Percentiles rank a stretch among this genome's conserved stretches.
phyloP scores from a whole-genome alignment of 192 early-diverging fungal genomes.

The Bifiguratus adelaidae region DNA sequence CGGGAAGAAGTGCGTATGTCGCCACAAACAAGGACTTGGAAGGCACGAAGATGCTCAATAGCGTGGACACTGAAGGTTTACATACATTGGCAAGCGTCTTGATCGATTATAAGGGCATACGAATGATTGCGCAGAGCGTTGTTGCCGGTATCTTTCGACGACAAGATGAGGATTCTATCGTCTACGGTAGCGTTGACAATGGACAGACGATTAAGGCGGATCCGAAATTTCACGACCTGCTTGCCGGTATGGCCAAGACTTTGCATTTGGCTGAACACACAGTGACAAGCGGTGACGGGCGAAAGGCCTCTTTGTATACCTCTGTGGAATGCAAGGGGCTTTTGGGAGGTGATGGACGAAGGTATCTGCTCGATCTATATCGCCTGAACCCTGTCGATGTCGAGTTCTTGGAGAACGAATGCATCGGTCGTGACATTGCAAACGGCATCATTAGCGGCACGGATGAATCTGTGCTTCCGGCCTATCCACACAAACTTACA shows the following conservation, averaged over 20 bases:
- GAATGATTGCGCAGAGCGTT: conserved; percentile 89
- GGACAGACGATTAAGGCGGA: conserved; percentile 64
- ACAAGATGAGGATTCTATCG: conserved; percentile 64
- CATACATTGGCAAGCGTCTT: conserved; percentile 85
- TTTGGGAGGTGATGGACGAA: conserved; percentile 80
- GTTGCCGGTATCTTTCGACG: conserved; percentile 80
- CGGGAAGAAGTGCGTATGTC: conserved; percentile 88
- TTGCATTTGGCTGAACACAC: conserved; percentile 74
- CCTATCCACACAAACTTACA: conserved; percentile 80
- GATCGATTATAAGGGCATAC: conserved; percentile 85
- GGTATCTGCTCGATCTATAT: conserved; percentile 89
- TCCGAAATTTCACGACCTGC: conserved; percentile 61
- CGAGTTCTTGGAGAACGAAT: conserved; percentile 71
- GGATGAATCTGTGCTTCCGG: too few relatives aligned
- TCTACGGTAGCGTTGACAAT: conserved; percentile 88
- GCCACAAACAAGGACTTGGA: conserved; percentile 92
- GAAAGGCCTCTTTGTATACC: conserved; percentile 54
- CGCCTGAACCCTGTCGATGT: conserved; percentile 86
- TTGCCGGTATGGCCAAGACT: conserved; percentile 55
- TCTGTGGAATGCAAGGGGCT: conserved; percentile 91
- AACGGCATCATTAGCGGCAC: too few relatives aligned
- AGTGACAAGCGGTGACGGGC: conserved; percentile 58
- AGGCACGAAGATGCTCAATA: conserved; percentile 68
- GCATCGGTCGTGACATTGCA: conserved; percentile 12
- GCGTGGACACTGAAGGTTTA: conserved; percentile 66